These are phyloP conservation scores for Oryza australiensis DNA, from an alignment of 176 grass and related monocot genomes.

Conservation along the genomic window DNA sequence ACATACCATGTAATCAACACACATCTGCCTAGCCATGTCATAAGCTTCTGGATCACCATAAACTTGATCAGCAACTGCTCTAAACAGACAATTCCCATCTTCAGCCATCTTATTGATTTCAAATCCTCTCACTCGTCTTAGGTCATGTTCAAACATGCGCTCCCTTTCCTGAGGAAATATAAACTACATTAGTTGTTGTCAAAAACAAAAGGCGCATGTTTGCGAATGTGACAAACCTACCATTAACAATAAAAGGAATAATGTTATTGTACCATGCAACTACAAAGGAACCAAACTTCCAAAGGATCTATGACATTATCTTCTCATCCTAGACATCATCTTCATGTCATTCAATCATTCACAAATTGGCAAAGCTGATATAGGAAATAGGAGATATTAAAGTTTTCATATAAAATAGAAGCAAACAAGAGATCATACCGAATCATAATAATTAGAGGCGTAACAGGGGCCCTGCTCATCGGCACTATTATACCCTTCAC, in stretches of 20 bases:
- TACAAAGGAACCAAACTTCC: slow-evolving; percentile 6
- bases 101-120: slow-evolving; percentile 87
- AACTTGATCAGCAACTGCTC: slow-evolving; percentile 98
- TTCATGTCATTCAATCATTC: not conserved
- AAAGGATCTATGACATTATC: slow-evolving; percentile 8
- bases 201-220: not conserved
- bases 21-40: slow-evolving; percentile 97
- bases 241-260: slow-evolving; percentile 7
- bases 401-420: slow-evolving; percentile 17
- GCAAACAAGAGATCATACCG: slow-evolving; percentile 60
- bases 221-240: not conserved
- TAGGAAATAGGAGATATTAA: slow-evolving; percentile 24
- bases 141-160: slow-evolving; percentile 75
- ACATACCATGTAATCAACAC: slow-evolving; percentile 97
- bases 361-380: not conserved
- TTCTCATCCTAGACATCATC: slow-evolving; percentile 13
- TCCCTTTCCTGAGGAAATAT: slow-evolving; percentile 77
- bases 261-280: not conserved
- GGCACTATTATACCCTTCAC: slow-evolving; percentile 97
- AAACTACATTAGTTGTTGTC: not conserved
- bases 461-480: slow-evolving; percentile 92
- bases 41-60: slow-evolving; percentile 94
- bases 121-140: slow-evolving; percentile 86
- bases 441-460: slow-evolving; percentile 64
- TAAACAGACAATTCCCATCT: slow-evolving; percentile 98